phyloP scores from a whole-genome alignment of 257 asterid species.

The Plectranthus barbatus region DNA sequence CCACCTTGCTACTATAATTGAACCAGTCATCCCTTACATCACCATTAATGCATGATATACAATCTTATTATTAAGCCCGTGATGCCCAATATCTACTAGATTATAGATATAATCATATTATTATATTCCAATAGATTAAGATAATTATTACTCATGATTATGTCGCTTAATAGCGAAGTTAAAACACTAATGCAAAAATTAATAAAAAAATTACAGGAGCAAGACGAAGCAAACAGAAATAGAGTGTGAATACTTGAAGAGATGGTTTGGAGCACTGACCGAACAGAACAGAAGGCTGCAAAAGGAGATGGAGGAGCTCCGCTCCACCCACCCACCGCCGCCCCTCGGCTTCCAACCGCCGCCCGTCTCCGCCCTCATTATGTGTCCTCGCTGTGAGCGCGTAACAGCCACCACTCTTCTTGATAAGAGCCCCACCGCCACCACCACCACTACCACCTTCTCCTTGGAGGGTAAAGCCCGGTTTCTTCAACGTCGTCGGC shows the following conservation, averaged over 20 bases:
- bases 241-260: conserved; percentile 66
- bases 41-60: not conserved
- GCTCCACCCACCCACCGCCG: conserved; percentile 39
- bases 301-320: conserved; percentile 49
- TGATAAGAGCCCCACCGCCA: conserved; percentile 8
- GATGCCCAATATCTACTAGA: too few species aligned
- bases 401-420: conserved; percentile 15
- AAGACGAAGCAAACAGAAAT: conserved; percentile 77
- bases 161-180: not conserved
- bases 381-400: conserved; percentile 67
- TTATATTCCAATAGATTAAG: not conserved
- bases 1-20: too few species aligned
- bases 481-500: conserved; percentile 17
- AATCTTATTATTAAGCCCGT: not conserved
- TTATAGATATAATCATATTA: not conserved
- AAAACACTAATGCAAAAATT: not conserved
- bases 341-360: conserved; percentile 23
- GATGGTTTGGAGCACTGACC: conserved; percentile 53
- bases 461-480: conserved; percentile 12
- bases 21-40: not conserved
- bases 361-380: conserved; percentile 31
- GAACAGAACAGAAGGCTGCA: conserved; percentile 59
- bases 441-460: conserved; percentile 3
- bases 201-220: conserved; percentile 35
- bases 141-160: not conserved